These are phyloP conservation scores for Lichtheimia corymbifera DNA, from an alignment of 371 early-diverging fungal species.

Conservation along the genomic window DNA sequence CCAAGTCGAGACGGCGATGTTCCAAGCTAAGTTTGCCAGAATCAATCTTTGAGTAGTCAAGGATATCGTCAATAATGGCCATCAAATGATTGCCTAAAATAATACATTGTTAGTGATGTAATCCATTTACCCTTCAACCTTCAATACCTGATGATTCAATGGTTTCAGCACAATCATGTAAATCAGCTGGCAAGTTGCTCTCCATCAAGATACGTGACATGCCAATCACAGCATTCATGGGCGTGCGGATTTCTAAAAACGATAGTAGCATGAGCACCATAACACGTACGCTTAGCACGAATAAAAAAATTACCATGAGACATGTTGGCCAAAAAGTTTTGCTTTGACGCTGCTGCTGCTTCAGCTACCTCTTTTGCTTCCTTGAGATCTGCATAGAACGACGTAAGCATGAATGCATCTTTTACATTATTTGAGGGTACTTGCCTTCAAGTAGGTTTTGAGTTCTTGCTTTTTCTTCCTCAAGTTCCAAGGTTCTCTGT, in stretches of 20 bases:
- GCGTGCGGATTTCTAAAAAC: constrained; percentile 35
- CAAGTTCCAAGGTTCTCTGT: constrained; percentile 51
- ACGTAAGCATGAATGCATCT: neutral
- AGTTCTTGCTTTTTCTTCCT: constrained; percentile 48
- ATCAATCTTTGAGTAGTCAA: constrained; percentile 64
- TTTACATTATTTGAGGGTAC: neutral
- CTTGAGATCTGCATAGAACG: constrained; percentile 32
- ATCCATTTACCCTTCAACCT: neutral
- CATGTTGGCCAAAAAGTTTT: constrained; percentile 53
- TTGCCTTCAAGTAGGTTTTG: constrained; percentile 34
- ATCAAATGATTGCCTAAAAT: constrained; percentile 39
- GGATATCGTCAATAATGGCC: constrained; percentile 57
- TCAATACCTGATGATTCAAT: constrained; percentile 39
- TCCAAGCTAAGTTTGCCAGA: constrained; percentile 52
- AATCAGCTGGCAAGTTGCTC: constrained; percentile 35
- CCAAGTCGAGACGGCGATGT: constrained; percentile 36
- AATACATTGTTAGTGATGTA: neutral
- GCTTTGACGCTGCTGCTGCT: constrained; percentile 57
- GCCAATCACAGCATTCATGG: constrained; percentile 55
- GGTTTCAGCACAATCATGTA: constrained; percentile 45
- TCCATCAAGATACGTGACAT: constrained; percentile 49
- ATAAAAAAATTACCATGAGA: constrained; percentile 34
- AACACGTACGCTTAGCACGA: neutral
- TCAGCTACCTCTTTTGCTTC: constrained; percentile 56
- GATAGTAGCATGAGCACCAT: neutral